Base-by-base conservation (phyloP, 164 flowering plant genomes). In the Santalum album region DNA sequence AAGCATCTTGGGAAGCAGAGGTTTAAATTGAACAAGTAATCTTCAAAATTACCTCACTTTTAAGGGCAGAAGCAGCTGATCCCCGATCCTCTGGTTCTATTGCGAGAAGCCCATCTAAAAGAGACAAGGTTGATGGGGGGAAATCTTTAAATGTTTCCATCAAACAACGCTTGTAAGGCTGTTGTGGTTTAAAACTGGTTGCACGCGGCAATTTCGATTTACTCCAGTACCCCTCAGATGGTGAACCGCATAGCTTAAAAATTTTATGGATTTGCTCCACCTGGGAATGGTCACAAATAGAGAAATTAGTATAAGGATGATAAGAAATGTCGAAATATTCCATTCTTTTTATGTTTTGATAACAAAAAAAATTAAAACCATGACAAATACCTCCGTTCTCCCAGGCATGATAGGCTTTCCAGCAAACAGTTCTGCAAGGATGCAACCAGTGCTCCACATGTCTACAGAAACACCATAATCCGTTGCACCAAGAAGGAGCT, bases 181-280 rank as follows among this genome's bases (percentile, higher is more conserved):
- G 26, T 49, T 23, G 69, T 7, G 75, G 74, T 65, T 67, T 79
- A 65, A 79, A 77, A 50, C 77, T 60, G 46, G 77, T 73, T 51
- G 80, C 82, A 70, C 75, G 72, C 12, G 87, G 87, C 67, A 82
- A 59, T 64, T 72, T 82, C 50, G 78, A 72, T 49, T 57, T 79
- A 58, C 69, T 79, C 82, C 82, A 82, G 53, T 73, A 82, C 36
- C 75, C 82, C 54, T 82, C 83, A n/a, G 87, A 68, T 57, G 84
- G 81, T 27, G 87, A 82, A 56, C 87, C 87, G 54, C 87, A 82
- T 19, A 82, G 74, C 70, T 79, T 82, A 73, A 67, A 79, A 50
- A 82, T 82, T 66, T 77, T 82, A 64, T 82, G 84, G 55, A 78
- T 62, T 65, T 82, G 88, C 75, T 82, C 85, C 36, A 82, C 84